Evolutionary conservation across 306 rosid genomes (phyloP).

Genomic region (Fragaria vesca): DNA sequence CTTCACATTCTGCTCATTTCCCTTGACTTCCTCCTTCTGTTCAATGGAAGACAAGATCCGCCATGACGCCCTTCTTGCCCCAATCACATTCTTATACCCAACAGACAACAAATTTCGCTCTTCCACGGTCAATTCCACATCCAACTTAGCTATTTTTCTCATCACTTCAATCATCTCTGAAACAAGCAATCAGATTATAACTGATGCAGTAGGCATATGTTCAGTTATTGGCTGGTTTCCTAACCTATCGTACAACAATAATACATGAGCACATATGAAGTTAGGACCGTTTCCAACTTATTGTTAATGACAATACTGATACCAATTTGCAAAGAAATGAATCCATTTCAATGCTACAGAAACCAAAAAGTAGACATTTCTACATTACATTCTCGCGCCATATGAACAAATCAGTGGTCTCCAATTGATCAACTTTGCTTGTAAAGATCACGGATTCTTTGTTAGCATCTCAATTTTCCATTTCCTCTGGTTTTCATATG

Average conservation of each 20-base stretch:
- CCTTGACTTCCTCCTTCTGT: constrained; percentile 42
- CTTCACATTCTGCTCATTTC: constrained; percentile 36
- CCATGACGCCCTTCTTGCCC: constrained; percentile 49
- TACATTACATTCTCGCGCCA: not conserved
- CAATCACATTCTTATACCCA: constrained; percentile 47
- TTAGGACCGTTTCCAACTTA: no score
- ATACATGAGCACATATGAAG: not conserved
- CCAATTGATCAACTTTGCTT: not conserved
- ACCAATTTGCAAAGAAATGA: no score
- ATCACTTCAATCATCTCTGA: constrained; percentile 49
- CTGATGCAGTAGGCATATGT: not conserved
- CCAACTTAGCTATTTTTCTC: constrained; percentile 39
- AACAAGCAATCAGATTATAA: constrained; percentile 1
- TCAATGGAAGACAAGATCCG: constrained; percentile 45
- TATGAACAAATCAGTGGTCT: not conserved
- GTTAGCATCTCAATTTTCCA: not conserved
- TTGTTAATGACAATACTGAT: not conserved
- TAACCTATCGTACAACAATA: not conserved
- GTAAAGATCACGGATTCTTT: not conserved
- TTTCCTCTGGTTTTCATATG: not conserved
- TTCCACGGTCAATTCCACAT: constrained; percentile 47
- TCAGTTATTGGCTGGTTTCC: not conserved
- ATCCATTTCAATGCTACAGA: not conserved
- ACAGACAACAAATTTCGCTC: constrained; percentile 40
- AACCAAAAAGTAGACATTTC: not conserved